Conservation (phyloP, 1,284 basidiomycete genomes). For the Takashimella tepidaria region DNA sequence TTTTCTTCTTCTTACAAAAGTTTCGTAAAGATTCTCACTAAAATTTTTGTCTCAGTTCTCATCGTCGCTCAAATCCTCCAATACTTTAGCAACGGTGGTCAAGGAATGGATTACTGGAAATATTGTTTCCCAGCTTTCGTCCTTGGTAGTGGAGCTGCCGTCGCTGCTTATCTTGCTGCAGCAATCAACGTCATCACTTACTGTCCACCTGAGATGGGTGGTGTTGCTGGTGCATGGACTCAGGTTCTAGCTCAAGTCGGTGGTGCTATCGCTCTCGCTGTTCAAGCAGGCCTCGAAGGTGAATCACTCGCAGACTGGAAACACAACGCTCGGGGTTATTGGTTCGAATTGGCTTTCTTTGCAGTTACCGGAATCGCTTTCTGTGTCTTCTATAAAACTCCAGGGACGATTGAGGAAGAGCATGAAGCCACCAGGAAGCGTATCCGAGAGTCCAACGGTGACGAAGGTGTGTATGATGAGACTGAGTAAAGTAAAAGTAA, state of each 20-base stretch:
- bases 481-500: background rate
- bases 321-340: conserved; percentile 24
- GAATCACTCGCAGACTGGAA: conserved; percentile 31
- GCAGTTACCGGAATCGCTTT: conserved; percentile 23
- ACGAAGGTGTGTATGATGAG: background rate
- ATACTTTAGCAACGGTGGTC: conserved; percentile 36
- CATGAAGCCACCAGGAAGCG: conserved; percentile 31
- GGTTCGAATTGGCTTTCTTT: conserved; percentile 34
- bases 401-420: conserved; percentile 28
- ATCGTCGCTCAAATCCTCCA: conserved; percentile 28
- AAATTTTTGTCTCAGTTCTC: conserved; percentile 17
- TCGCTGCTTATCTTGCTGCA: conserved; percentile 24
- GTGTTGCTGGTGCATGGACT: conserved; percentile 39
- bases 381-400: conserved; percentile 29
- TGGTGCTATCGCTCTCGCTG: conserved; percentile 33
- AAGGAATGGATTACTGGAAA: conserved; percentile 40
- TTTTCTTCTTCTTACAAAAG: background rate
- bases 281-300: conserved; percentile 41
- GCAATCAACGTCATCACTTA: conserved; percentile 30
- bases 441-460: conserved; percentile 15
- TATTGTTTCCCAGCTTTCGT: conserved; percentile 35
- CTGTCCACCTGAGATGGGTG: conserved; percentile 38
- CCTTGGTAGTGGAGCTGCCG: conserved; percentile 21
- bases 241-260: conserved; percentile 39
- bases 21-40: background rate